Base-by-base conservation (phyloP, 257 asterid species). In the Solanum pimpinellifolium region DNA sequence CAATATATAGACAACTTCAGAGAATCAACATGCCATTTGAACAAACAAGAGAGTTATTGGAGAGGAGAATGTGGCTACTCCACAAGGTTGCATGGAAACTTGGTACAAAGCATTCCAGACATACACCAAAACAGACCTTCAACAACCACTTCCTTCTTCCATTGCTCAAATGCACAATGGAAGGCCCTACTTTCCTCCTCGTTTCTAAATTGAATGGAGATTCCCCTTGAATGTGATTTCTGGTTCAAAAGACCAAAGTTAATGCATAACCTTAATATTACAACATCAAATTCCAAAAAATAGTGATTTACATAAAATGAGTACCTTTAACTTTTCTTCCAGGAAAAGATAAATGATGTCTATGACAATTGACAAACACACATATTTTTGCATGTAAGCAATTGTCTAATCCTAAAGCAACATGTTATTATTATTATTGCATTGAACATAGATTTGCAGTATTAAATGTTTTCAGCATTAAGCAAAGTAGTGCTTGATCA, bases 121-220 rank as follows among this genome's bases (percentile, higher is more conserved):
- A 37, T 29, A 11, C 75, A 74, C 69, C 39, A 86, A 76, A 62
- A 90, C 95, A 90, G 94, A 97, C 99, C 99, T 96, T 95, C 93
- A 90, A 87, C 91, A 91, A 74, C 92, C 91, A 89, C 91, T 91
- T 93, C 94, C 90, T 93, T 93, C 93, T 93, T 96, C 98, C 99
- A 94, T 89, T 95, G 96, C 91, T 96, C 99, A 93, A 94, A 97
- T 87, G 99, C 98, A 92, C 92, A 87, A 90, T 96, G 98, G 92
- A 97, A 96, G 92, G 95, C 95, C 91, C 93, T 91, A 93, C 98
- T 93, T 91, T 97, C 99, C 90, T 95, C 98, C 92, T 97, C 98
- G 87, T 92, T 92, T 90, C 92, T 93, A 92, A 97, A 97, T 89
- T 93, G 97, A 92, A 97, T 91, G 90, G 95, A 90, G 92, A 94